Percentiles rank a stretch among this genome's conserved stretches.
phyloP scores from a whole-genome alignment of 306 rosid genomes.

The Quillaja saponaria region DNA sequence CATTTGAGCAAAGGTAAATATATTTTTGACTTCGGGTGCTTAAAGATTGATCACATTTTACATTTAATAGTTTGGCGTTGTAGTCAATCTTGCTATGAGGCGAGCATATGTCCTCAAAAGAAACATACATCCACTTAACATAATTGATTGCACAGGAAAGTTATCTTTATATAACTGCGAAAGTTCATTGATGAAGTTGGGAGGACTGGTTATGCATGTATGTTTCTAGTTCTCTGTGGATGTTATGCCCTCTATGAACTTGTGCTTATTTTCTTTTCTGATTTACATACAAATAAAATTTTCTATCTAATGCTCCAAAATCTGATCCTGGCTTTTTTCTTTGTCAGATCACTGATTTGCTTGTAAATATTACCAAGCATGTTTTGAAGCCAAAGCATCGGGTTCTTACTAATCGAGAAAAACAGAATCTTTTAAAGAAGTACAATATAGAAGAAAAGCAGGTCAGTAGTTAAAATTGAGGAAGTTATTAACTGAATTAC shows the following conservation, averaged over 20 bases:
- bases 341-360: constrained; percentile 88
- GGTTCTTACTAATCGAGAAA: constrained; percentile 62
- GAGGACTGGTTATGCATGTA: background rate
- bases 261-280: constrained; percentile 8
- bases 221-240: background rate
- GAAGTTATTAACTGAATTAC: background rate
- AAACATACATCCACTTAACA: background rate
- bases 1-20: constrained; percentile 8
- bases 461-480: constrained; percentile 48
- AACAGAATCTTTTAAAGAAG: constrained; percentile 65
- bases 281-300: constrained; percentile 10
- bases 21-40: constrained; percentile 18
- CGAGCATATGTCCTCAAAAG: background rate
- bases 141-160: background rate
- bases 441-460: constrained; percentile 80
- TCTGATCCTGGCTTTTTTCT: constrained; percentile 30
- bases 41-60: constrained; percentile 8
- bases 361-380: constrained; percentile 90
- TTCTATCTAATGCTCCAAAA: constrained; percentile 15
- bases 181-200: background rate
- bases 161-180: background rate
- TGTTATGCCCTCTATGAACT: constrained; percentile 10
- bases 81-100: constrained; percentile 8
- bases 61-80: constrained; percentile 4
- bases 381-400: constrained; percentile 81